Conservation (phyloP, 2,329 filamentous ascomycete genomes). For the Fusarium denticulatum region DNA sequence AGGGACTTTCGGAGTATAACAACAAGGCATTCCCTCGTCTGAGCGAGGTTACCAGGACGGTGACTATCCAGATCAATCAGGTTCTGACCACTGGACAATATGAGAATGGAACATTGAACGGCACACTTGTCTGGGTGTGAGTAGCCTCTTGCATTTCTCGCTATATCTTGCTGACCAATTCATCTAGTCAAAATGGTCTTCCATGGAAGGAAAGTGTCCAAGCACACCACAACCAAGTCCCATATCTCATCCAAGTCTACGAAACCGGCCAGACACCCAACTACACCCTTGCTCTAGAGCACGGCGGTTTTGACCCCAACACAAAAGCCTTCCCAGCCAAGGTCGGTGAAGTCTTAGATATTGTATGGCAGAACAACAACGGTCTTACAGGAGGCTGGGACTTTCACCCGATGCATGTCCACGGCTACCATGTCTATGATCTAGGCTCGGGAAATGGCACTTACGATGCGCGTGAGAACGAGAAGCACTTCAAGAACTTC, state of each 20-base stretch:
- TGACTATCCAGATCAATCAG: constrained; percentile 58
- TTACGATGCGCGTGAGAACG: constrained; percentile 12
- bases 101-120: constrained; percentile 24
- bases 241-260: constrained; percentile 29
- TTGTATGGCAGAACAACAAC: constrained; percentile 58
- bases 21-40: constrained; percentile 49
- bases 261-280: constrained; percentile 51
- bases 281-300: constrained; percentile 59
- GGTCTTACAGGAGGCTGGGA: constrained; percentile 44
- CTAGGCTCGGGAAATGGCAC: constrained; percentile 20
- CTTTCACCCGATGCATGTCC: constrained; percentile 23
- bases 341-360: constrained; percentile 66
- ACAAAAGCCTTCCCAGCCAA: constrained; percentile 62
- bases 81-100: constrained; percentile 47
- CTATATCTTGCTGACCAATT: not conserved
- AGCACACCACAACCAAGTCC: constrained; percentile 18
- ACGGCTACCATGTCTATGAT: constrained; percentile 26
- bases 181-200: constrained; percentile 8
- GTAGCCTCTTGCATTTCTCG: fast-evolving
- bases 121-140: constrained; percentile 29
- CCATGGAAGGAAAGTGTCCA: constrained; percentile 30
- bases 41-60: constrained; percentile 59
- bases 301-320: constrained; percentile 63
- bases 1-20: not conserved
- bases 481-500: constrained; percentile 15